phyloP scores from a whole-genome alignment of 2,329 filamentous ascomycete species.

The Exophiala sp. region DNA sequence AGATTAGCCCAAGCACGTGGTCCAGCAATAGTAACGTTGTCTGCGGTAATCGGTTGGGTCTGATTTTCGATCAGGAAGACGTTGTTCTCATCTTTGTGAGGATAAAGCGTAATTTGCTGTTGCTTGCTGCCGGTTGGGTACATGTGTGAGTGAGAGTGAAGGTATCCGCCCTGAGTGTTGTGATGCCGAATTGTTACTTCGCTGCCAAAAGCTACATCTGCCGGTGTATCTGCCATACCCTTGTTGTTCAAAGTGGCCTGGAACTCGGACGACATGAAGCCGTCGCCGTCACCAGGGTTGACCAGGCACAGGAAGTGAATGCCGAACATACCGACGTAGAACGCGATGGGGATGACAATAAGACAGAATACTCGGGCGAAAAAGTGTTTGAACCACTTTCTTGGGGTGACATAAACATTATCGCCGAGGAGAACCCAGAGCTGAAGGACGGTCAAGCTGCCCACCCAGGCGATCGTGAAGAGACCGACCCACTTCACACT shows the following conservation, averaged over 20 bases:
- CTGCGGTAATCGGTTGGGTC: constrained; percentile 73
- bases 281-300: constrained; percentile 95
- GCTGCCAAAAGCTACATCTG: constrained; percentile 86
- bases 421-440: constrained; percentile 95
- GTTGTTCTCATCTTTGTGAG: constrained; percentile 99
- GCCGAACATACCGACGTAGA: constrained; percentile 96
- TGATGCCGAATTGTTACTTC: constrained; percentile 82
- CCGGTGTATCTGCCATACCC: constrained; percentile 90
- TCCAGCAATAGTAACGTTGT: constrained; percentile 74
- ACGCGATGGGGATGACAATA: constrained; percentile 79
- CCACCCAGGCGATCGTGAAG: constrained; percentile 98
- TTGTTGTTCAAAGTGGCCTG: constrained; percentile 96
- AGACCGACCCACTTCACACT: constrained; percentile 99
- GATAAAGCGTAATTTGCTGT: constrained; percentile 96
- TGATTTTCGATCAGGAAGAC: constrained; percentile 92
- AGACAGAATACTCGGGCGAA: constrained; percentile 87
- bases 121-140: constrained; percentile 97
- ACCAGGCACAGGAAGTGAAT: constrained; percentile 92
- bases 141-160: constrained; percentile 96
- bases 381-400: constrained; percentile 89
- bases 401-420: constrained; percentile 76
- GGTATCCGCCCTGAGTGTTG: constrained; percentile 96
- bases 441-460: constrained; percentile 82
- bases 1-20: constrained; percentile 79
- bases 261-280: constrained; percentile 99